Base-by-base conservation (phyloP, 2,329 filamentous ascomycete species). In the Hymenoscyphus linearis region DNA sequence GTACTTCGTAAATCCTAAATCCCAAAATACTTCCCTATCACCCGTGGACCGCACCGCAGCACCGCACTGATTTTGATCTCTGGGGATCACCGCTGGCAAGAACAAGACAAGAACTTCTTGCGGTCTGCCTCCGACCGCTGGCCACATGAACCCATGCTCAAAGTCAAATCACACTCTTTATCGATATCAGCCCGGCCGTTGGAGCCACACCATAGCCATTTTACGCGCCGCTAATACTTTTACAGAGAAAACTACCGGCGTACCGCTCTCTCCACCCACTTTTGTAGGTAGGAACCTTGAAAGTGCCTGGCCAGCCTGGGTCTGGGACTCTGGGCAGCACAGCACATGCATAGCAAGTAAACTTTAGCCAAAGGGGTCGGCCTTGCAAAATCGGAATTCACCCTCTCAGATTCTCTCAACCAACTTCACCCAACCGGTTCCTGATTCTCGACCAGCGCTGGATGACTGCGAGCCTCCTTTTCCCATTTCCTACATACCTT, bases 161-260 rank as follows among this genome's bases (percentile, higher is more conserved):
- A 22, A 47, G 22, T 47, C 40, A 31, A 31, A 31, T 7, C 31
- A 31, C 25, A 55, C 35, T 7, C 9, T 36, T 58, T 58, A 58
- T 58, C 56, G 44, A 58, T 35, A 57, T 37, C 54, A 25, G 27
- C 9, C 54, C 18, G 18, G 44, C 18, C 55, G 37, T 37, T 27
- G 55, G 36, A 31, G 9, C 9, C n/a, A n/a, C n/a, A n/a, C n/a
- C n/a, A n/a, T n/a, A n/a, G n/a, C n/a, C 27, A 27, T 31, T 22
- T 55, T 57, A 57, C 55, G 55, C 55, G 55, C 55, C 36, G 55
- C 56, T 58, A 47, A 25, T 44, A 25, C 56, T 10, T 44, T 37
- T 36, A 37, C 40, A 52, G 40, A 47, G 40, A 40, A 18, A 40
- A n/a, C 4, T n/a, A 18, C 16, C 40, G n/a, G n/a, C 40, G n/a